A percentile compares a stretch with the other conserved stretches of the same genome.
Conservation (phyloP, 768 basidiomycete species). For the Russula foetens region DNA sequence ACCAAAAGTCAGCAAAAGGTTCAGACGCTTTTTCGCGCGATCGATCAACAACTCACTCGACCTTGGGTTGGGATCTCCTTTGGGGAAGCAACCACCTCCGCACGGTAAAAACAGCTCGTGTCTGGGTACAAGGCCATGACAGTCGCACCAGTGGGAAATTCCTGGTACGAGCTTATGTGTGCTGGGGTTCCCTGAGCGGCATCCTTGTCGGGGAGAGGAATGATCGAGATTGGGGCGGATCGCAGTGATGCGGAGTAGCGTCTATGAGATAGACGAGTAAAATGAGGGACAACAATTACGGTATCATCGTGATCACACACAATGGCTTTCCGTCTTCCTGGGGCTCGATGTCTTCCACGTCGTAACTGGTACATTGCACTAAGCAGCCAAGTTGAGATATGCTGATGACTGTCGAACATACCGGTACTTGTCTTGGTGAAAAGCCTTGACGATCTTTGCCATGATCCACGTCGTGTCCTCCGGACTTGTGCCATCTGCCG, state of each 20-base stretch:
- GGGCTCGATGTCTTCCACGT: slow-evolving; percentile 80
- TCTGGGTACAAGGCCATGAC: slow-evolving; percentile 89
- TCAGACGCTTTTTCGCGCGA: slow-evolving; percentile 23
- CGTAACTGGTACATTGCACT: slow-evolving; percentile 44
- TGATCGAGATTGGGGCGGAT: slow-evolving; percentile 36
- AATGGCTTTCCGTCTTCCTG: slow-evolving; percentile 68
- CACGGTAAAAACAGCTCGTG: slow-evolving; percentile 86
- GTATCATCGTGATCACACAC: not conserved
- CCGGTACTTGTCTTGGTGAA: slow-evolving; percentile 67
- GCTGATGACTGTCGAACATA: slow-evolving; percentile 24
- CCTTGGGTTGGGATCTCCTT: slow-evolving; percentile 31
- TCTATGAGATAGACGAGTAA: slow-evolving; percentile 26
- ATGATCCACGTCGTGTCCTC: slow-evolving; percentile 64
- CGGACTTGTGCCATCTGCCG: slow-evolving; percentile 43
- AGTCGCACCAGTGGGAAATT: slow-evolving; percentile 60
- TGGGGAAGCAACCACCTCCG: slow-evolving; percentile 71
- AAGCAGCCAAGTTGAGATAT: not conserved
- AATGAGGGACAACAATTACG: not conserved
- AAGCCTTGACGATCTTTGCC: slow-evolving; percentile 62
- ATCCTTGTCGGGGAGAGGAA: slow-evolving; percentile 71
- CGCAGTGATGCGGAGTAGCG: slow-evolving; percentile 62
- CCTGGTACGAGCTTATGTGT: slow-evolving; percentile 62
- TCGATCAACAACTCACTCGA: slow-evolving; percentile 29
- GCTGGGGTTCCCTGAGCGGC: slow-evolving; percentile 49
- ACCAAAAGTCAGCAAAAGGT: slow-evolving; percentile 21